Evolutionary conservation across 2,329 filamentous ascomycete species (phyloP), one percentile per base, ranked within the genome.

Genomic region (Podosphaera xanthii): DNA sequence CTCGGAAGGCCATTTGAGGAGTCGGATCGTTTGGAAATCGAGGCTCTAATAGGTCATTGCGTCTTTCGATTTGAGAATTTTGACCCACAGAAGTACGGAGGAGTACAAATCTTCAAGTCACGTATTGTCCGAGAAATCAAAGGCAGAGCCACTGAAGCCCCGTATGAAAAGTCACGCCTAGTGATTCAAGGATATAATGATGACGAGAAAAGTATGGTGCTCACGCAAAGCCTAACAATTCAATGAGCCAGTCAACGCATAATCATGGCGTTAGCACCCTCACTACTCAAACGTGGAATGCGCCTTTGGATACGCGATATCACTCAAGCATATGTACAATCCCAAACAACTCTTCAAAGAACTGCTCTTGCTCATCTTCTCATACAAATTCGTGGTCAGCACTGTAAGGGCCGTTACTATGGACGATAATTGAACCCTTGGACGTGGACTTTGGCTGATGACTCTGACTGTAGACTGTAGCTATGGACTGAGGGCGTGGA

Each of bases 221-320:
- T 62, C n/a, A 62, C 57, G 3, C 34, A 60, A 54, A 60, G 48
- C 22, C 58, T 38, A n/a, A 60, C 55, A 49, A 61, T 60, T 12
- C 54, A 60, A 50, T 31, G 53, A 36, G 50, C 52, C 10, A 61
- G 50, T 42, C 34, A 61, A 55, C 6, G 60, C 33, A 3, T 58
- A 14, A 31, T 61, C 22, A 9, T 61, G 9, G 48, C 4, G 30
- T 30, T 56, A 30, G 10, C 33, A 31, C 53, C 53, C 6, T 33
- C 53, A 40, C 22, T 56, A 9, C 53, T 40, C 7, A 56, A 56
- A 22, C 10, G 5, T 7, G 12, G 10, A 30, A 56, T 22, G 22
- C 22, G 22, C 22, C 22, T 22, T 22, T 22, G 22, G 22, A 1
- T 22, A 22, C 22, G 22, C 12, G 53, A 56, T 40, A 56, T 38